Evolutionary conservation across 2,329 filamentous ascomycete genomes (phyloP), one percentile per base, ranked within the genome.

Genomic region (Berkeleyomyces basicola): DNA sequence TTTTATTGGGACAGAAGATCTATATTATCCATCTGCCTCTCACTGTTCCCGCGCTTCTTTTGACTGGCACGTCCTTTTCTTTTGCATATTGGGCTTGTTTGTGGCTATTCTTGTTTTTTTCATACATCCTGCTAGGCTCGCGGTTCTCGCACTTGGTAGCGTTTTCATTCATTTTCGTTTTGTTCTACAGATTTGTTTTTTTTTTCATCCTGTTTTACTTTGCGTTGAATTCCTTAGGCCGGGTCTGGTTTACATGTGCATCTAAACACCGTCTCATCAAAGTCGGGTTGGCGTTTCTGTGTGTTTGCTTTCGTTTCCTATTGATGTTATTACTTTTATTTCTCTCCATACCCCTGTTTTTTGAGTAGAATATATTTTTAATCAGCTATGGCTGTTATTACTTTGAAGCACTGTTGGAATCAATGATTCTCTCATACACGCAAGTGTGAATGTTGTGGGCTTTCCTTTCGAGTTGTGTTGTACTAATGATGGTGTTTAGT

Each of bases 151-250:
- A 42, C 9, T 59, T 31, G 4, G n/a, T 58, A n/a, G 33, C 46
- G 3, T 10, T 43, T 37, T 53, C 16, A 39, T 51, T 61, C 37
- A 4, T 39, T 51, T 61, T 46, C 2, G 39, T 58, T 43, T 16
- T 3, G 43, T n/a, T 47, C 31, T 23, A 11, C 36, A 55, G 51
- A n/a, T 43, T 61, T 61, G 61, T 63, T 66, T 66, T 63, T 61
- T 60, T 58, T 57, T 63, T 61, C n/a, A 63, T 46, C 64, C 62
- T 58, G 62, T 63, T 39, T 60, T 66, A 44, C 57, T 33, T 40
- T 33, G 57, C 63, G 61, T 57, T 58, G 59, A 55, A 47, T 60
- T 59, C 43, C 33, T 39, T n/a, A n/a, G 51, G 51, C 51, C 37
- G 31, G 51, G 51, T 16, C 36, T 55, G 51, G 36, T 55, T 39